A percentile compares a stretch with the other conserved stretches of the same genome.
phyloP scores from a whole-genome alignment of 768 basidiomycete genomes.

The Suillus bovinus region DNA sequence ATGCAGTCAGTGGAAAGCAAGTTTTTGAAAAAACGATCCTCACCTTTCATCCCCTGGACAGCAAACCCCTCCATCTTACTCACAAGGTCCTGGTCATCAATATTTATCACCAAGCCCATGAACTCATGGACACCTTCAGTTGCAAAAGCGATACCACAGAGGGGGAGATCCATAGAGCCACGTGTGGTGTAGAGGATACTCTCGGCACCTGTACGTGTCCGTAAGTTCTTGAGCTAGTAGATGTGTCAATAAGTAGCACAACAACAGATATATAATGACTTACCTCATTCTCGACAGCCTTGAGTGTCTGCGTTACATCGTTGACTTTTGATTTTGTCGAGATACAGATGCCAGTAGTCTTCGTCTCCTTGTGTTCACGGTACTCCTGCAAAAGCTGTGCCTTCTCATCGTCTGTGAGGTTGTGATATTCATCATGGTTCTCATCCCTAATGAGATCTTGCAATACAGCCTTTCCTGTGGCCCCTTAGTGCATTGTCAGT shows the following conservation, averaged over 20 bases:
- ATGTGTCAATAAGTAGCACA: background rate
- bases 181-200: constrained; percentile 7
- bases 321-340: constrained; percentile 13
- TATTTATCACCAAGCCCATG: constrained; percentile 11
- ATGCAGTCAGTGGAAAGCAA: background rate
- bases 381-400: background rate
- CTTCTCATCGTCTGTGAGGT: background rate
- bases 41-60: constrained; percentile 14
- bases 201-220: constrained; percentile 1
- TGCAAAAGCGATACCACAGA: constrained; percentile 7
- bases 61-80: constrained; percentile 15
- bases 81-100: constrained; percentile 10
- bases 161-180: constrained; percentile 9
- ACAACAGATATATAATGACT: background rate
- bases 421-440: background rate
- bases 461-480: background rate
- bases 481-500: background rate
- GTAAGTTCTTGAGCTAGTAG: constrained; percentile 4
- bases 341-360: background rate
- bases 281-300: constrained; percentile 12
- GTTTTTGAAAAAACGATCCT: constrained; percentile 9
- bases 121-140: constrained; percentile 9
- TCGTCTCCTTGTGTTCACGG: background rate
- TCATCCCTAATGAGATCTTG: background rate
- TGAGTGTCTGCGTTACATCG: constrained; percentile 12